Conservation (phyloP, 2,329 filamentous ascomycete species). For the Trichophyton rubrum region DNA sequence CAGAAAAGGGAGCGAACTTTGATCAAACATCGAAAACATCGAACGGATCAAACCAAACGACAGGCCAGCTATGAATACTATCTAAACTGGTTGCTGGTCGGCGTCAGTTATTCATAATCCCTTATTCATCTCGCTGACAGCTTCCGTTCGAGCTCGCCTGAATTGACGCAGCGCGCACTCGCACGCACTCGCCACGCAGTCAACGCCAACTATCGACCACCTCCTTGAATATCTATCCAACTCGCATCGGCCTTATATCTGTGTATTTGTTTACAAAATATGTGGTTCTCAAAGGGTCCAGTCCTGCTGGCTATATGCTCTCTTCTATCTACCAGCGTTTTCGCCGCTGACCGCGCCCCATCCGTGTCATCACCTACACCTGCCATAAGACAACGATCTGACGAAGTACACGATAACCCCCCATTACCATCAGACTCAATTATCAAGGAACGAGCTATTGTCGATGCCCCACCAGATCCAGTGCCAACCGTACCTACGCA, state of each 20-base stretch:
- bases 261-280: background rate
- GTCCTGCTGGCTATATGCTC: background rate
- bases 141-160: background rate
- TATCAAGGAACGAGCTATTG: conserved; percentile 17
- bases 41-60: background rate
- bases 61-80: background rate
- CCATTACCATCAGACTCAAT: background rate
- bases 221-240: background rate
- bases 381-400: background rate
- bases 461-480: conserved; percentile 17
- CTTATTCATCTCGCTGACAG: background rate
- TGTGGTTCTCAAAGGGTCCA: background rate
- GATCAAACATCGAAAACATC: background rate
- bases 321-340: background rate
- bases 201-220: background rate
- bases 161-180: background rate
- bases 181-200: background rate
- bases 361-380: background rate
- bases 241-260: background rate
- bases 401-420: background rate
- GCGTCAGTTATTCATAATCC: background rate
- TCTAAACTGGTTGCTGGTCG: background rate
- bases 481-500: conserved; percentile 18
- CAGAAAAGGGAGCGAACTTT: background rate
- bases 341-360: background rate